Conservation (phyloP, 2,329 filamentous ascomycete species). For the Xylaria sp. region DNA sequence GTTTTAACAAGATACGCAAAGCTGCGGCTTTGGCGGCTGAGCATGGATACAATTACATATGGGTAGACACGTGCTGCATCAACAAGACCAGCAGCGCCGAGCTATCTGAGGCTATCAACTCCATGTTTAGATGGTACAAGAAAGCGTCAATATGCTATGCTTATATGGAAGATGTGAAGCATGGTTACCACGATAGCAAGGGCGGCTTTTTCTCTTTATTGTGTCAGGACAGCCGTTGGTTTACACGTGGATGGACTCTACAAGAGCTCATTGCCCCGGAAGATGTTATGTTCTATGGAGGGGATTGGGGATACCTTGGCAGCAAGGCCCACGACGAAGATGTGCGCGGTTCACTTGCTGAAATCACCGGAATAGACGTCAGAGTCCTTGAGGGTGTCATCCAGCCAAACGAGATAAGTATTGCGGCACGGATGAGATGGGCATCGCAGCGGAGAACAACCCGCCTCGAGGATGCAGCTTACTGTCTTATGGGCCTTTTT, state of each 20-base stretch:
- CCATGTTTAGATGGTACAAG: conserved; percentile 32
- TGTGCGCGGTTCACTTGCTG: conserved; percentile 27
- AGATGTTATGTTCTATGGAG: conserved; percentile 33
- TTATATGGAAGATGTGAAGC: conserved; percentile 34
- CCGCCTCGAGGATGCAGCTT: conserved; percentile 30
- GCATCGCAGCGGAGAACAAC: conserved; percentile 32
- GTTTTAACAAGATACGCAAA: conserved; percentile 31
- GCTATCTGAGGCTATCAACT: conserved; percentile 35
- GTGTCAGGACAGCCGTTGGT: conserved; percentile 32
- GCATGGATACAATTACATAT: conserved; percentile 27
- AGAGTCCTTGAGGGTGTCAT: conserved; percentile 28
- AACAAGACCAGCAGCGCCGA: conserved; percentile 35
- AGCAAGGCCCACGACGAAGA: conserved; percentile 30
- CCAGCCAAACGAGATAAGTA: conserved; percentile 26
- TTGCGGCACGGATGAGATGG: conserved; percentile 37
- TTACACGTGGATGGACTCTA: conserved; percentile 31
- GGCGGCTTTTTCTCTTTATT: conserved; percentile 7
- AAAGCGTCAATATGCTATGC: conserved; percentile 30
- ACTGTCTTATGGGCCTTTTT: conserved; percentile 36
- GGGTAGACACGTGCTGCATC: conserved; percentile 37
- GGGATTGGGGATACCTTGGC: conserved; percentile 27
- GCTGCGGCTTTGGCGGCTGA: conserved; percentile 27
- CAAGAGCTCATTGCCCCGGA: conserved; percentile 35
- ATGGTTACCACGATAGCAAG: conserved; percentile 2
- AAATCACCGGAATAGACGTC: conserved; percentile 32